phyloP scores from a whole-genome alignment of 371 early-diverging fungal genomes.

The Apophysomyces elegans region DNA sequence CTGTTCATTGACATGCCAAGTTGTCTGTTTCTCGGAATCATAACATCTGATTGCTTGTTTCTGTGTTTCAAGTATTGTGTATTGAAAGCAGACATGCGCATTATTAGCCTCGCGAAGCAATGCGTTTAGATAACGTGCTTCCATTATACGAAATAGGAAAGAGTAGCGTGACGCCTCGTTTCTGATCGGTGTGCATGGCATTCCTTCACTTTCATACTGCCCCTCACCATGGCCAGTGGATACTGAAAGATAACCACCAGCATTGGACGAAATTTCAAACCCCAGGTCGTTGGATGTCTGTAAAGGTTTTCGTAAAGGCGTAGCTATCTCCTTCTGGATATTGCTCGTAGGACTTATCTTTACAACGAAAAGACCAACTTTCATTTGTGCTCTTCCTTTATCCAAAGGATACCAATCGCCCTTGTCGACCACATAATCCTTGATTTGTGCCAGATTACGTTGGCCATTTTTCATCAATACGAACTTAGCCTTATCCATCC shows the following conservation, averaged over 20 bases:
- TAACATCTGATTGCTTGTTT: neutral
- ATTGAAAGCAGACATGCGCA: neutral
- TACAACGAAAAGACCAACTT: slow-evolving; percentile 39
- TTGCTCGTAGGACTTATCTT: slow-evolving; percentile 29
- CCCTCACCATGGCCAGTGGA: slow-evolving; percentile 11
- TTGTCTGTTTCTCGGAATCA: slow-evolving; percentile 2
- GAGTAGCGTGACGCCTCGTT: slow-evolving; percentile 5
- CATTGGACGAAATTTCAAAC: slow-evolving; percentile 28
- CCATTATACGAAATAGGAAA: slow-evolving; percentile 3
- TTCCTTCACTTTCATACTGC: slow-evolving; percentile 8
- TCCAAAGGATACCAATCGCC: slow-evolving; percentile 37
- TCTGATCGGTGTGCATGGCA: neutral
- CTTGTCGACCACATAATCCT: slow-evolving; percentile 46
- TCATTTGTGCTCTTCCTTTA: slow-evolving; percentile 25
- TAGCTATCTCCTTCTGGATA: slow-evolving; percentile 24
- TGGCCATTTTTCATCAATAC: slow-evolving; percentile 34
- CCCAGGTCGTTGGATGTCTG: slow-evolving; percentile 22
- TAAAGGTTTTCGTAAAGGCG: slow-evolving; percentile 28
- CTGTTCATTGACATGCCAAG: slow-evolving; percentile 1
- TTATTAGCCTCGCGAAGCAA: neutral
- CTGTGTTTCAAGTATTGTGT: neutral
- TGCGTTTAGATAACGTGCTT: slow-evolving; percentile 3
- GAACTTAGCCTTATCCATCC: slow-evolving; percentile 35
- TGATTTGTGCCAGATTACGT: slow-evolving; percentile 30
- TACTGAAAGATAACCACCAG: slow-evolving; percentile 17